A percentile compares a stretch with the other conserved stretches of the same genome.
phyloP scores from a whole-genome alignment of 1,284 basidiomycete species.

The Cryptococcus sp. region DNA sequence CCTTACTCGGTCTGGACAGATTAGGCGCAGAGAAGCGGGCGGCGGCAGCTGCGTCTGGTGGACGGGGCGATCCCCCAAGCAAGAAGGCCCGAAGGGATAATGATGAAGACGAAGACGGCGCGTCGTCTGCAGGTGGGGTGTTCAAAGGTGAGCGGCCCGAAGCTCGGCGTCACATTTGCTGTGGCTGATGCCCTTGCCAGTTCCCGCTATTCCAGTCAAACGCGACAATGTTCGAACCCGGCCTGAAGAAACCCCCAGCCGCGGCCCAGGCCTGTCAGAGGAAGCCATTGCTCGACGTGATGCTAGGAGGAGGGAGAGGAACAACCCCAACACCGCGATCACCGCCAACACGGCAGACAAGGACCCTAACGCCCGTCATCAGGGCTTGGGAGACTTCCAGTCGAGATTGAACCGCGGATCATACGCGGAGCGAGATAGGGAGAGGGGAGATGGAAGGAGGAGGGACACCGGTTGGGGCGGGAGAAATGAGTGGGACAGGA shows the following conservation, averaged over 20 bases:
- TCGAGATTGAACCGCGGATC: conserved; percentile 44
- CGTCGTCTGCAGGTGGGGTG: conserved; percentile 53
- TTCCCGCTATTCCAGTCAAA: conserved; percentile 63
- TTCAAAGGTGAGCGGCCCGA: conserved; percentile 68
- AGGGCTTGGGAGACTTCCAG: conserved; percentile 49
- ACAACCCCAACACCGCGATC: conserved; percentile 52
- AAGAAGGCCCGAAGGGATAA: conserved; percentile 64
- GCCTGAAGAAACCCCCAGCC: conserved; percentile 88
- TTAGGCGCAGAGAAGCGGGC: conserved; percentile 82
- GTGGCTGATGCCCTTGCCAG: conserved; percentile 48
- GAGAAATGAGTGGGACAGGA: conserved; percentile 26
- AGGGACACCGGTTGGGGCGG: conserved; percentile 18
- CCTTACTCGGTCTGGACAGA: conserved; percentile 77
- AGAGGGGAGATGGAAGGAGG: conserved; percentile 8
- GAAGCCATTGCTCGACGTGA: conserved; percentile 67
- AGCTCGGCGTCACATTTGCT: background rate
- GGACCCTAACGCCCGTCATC: conserved; percentile 17
- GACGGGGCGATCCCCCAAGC: conserved; percentile 53
- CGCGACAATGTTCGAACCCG: conserved; percentile 63
- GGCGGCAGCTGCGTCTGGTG: conserved; percentile 52
- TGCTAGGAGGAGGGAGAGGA: conserved; percentile 65
- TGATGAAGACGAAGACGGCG: conserved; percentile 50
- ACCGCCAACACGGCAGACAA: conserved; percentile 25
- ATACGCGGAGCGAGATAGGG: conserved; percentile 49
- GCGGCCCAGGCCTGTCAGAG: conserved; percentile 80